These are phyloP conservation scores for Colletotrichum chlorophyti DNA, from an alignment of 2,329 filamentous ascomycete species.

Conservation along the genomic window DNA sequence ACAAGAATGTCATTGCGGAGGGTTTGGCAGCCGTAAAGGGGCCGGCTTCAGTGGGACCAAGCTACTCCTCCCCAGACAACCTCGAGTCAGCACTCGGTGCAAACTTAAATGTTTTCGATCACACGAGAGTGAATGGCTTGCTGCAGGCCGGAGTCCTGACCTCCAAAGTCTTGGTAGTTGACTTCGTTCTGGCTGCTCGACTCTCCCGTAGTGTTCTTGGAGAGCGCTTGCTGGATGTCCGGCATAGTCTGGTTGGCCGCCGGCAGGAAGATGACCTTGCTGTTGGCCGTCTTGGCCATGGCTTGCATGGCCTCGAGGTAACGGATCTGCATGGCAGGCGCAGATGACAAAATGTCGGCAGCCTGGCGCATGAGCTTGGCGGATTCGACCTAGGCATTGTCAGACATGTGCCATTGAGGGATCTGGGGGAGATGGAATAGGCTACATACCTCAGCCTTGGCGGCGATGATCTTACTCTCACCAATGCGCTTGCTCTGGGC, in stretches of 20 bases:
- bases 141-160: conserved; percentile 70
- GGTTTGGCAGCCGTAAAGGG: conserved; percentile 1
- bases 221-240: conserved; percentile 48
- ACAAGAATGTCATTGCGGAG: background rate
- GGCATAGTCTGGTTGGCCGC: conserved; percentile 64
- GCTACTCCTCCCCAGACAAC: conserved; percentile 24
- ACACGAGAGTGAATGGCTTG: conserved; percentile 81
- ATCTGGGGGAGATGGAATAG: background rate
- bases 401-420: conserved; percentile 2
- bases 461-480: conserved; percentile 97
- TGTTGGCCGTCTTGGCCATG: conserved; percentile 94
- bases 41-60: conserved; percentile 24
- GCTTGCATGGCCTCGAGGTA: conserved; percentile 99
- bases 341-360: conserved; percentile 89
- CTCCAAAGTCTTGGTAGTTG: conserved; percentile 58
- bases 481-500: conserved; percentile 98
- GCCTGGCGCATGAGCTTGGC: conserved; percentile 94
- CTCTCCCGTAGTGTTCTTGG: conserved; percentile 42
- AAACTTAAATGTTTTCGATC: conserved; percentile 80
- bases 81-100: conserved; percentile 28
- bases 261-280: conserved; percentile 86
- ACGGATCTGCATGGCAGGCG: conserved; percentile 96
- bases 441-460: conserved; percentile 77
- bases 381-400: conserved; percentile 71
- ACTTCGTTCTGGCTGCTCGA: conserved; percentile 47